Percentiles rank a stretch among this genome's conserved stretches.
phyloP scores from a whole-genome alignment of 78 protist species.

The Parvularia atlantis region DNA sequence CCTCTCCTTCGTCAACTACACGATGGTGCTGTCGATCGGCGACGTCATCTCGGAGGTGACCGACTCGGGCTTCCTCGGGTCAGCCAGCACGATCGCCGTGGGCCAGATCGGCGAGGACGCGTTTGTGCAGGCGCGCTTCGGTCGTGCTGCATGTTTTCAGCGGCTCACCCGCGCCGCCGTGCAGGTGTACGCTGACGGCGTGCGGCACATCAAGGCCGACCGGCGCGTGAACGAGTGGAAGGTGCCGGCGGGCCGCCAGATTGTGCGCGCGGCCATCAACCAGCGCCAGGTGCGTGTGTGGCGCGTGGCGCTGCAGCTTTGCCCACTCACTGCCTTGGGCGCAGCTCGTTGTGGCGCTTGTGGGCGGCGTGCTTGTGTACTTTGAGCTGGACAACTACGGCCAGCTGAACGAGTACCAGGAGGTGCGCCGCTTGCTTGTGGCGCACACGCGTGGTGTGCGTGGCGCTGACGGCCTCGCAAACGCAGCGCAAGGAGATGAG shows the following conservation, averaged over 20 bases:
- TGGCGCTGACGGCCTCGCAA: too few species aligned
- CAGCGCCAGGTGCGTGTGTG: slow-evolving; percentile 25
- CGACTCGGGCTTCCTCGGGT: slow-evolving; percentile 70
- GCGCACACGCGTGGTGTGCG: too few species aligned
- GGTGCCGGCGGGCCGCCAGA: slow-evolving; percentile 55
- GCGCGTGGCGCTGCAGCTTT: too few species aligned
- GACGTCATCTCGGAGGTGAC: slow-evolving; percentile 73
- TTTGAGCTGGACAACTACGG: slow-evolving; percentile 83
- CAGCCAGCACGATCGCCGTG: slow-evolving; percentile 54
- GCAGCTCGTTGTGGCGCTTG: slow-evolving; percentile 69
- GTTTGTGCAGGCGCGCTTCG: slow-evolving; percentile 58
- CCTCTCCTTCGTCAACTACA: slow-evolving; percentile 71
- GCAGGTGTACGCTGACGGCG: slow-evolving; percentile 72
- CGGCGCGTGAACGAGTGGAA: slow-evolving; percentile 74
- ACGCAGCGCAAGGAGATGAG: slow-evolving; percentile 43
- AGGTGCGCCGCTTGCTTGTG: too few species aligned
- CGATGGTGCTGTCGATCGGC: slow-evolving; percentile 80
- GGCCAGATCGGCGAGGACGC: slow-evolving; percentile 67
- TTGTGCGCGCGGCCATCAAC: slow-evolving; percentile 53
- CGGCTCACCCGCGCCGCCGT: slow-evolving; percentile 56
- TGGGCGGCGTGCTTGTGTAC: slow-evolving; percentile 79
- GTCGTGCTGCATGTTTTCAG: background rate
- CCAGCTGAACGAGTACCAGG: slow-evolving; percentile 58
- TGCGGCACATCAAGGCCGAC: slow-evolving; percentile 73
- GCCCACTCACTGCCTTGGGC: background rate